Conservation (phyloP, 2,329 filamentous ascomycete species). For the Tolypocladium tundrense region DNA sequence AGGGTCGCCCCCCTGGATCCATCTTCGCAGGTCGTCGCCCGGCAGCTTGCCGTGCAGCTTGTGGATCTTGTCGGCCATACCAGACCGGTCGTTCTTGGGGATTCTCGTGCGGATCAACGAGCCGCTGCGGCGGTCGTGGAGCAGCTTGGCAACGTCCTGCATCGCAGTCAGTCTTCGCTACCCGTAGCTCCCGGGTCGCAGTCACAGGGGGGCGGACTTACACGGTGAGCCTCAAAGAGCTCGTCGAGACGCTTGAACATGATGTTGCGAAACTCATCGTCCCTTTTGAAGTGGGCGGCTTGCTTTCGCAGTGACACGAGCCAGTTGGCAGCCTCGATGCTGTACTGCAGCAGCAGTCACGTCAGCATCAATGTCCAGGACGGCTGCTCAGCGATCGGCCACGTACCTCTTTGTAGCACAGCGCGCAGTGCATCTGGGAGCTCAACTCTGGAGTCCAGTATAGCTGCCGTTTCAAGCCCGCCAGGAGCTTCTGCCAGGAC, state of each 20-base stretch:
- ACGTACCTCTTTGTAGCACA: neutral
- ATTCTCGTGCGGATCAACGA: neutral
- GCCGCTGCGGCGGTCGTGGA: neutral
- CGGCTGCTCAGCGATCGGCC: no score
- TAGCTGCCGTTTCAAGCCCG: neutral
- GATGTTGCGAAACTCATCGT: neutral
- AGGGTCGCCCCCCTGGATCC: neutral
- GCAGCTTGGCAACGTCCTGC: neutral
- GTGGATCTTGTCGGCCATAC: neutral
- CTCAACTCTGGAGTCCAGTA: neutral
- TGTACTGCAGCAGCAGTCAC: neutral
- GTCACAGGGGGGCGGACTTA: neutral
- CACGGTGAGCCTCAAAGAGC: neutral
- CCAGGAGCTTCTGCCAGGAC: neutral
- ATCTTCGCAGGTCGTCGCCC: neutral
- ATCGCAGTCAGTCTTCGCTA: neutral
- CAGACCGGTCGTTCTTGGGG: neutral
- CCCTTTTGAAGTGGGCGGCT: neutral
- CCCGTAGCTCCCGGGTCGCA: no score
- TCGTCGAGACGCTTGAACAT: neutral
- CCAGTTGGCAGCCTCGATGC: neutral
- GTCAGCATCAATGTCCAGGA: neutral
- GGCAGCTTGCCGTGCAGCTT: neutral
- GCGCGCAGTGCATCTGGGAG: neutral
- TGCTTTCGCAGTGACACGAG: neutral